A percentile compares a stretch with the other conserved stretches of the same genome.
Evolutionary conservation across 2,329 filamentous ascomycete species (phyloP).

Genomic region (Aspergillus fructus): DNA sequence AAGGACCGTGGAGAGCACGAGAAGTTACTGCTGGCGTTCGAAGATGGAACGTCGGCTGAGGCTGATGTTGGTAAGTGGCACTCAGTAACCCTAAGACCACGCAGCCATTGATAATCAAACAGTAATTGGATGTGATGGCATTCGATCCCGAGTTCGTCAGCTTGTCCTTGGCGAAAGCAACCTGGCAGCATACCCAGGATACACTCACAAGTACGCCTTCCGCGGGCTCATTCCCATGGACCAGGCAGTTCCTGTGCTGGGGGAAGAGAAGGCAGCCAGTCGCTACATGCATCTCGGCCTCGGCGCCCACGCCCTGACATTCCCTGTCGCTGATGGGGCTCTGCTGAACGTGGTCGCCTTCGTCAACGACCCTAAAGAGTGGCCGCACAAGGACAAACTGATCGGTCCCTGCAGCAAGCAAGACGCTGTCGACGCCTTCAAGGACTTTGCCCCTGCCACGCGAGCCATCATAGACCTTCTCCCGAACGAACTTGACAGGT

Average conservation of each 20-base stretch:
- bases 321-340: conserved; percentile 42
- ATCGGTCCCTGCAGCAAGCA: neutral
- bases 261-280: conserved; percentile 49
- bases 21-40: neutral
- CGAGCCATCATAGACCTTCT: conserved; percentile 37
- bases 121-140: conserved; percentile 60
- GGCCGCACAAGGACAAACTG: neutral
- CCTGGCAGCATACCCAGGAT: conserved; percentile 48
- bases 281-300: conserved; percentile 58
- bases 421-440: neutral
- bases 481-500: conserved; percentile 51
- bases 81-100: no score
- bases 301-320: conserved; percentile 58
- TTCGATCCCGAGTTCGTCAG: conserved; percentile 56
- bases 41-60: neutral
- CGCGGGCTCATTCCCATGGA: conserved; percentile 61
- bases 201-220: conserved; percentile 61
- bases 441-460: conserved; percentile 17
- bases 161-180: conserved; percentile 52
- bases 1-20: neutral
- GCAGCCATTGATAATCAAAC: no score
- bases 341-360: conserved; percentile 1
- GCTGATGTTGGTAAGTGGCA: conserved; percentile 1
- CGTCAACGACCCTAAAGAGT: neutral
- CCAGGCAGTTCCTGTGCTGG: conserved; percentile 49